phyloP scores from a whole-genome alignment of 2,329 filamentous ascomycete genomes.

The Peltaster fructicola region DNA sequence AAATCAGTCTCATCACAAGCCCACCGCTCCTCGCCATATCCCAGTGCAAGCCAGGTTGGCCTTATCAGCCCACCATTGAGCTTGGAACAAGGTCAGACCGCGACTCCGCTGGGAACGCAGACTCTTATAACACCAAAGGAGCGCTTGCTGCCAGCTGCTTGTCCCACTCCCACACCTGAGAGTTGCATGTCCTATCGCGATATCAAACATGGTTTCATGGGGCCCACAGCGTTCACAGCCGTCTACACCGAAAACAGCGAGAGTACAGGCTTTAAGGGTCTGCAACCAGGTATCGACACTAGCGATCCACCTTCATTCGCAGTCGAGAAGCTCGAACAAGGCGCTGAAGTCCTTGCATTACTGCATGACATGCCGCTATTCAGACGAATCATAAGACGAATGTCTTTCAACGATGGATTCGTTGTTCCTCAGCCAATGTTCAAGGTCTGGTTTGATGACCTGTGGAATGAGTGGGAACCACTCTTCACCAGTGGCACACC shows the following conservation, averaged over 20 bases:
- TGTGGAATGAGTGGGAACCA: conserved; percentile 18
- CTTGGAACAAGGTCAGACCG: too few relatives aligned
- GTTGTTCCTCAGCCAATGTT: conserved; percentile 17
- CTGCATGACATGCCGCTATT: conserved; percentile 17
- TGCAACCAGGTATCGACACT: not conserved
- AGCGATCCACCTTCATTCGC: too few relatives aligned
- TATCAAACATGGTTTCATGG: conserved; percentile 16
- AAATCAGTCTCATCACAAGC: too few relatives aligned
- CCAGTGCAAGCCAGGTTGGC: too few relatives aligned
- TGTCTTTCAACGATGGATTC: conserved; percentile 18
- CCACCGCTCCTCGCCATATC: too few relatives aligned
- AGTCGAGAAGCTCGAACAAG: conserved; percentile 17
- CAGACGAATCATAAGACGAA: conserved; percentile 14
- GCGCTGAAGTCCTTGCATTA: conserved; percentile 17
- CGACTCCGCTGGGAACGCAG: too few relatives aligned
- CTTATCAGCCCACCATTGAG: too few relatives aligned
- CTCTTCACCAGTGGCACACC: conserved; percentile 14
- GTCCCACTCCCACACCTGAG: too few relatives aligned
- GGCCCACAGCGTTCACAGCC: conserved; percentile 17
- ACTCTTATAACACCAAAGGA: too few relatives aligned
- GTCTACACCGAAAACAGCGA: conserved; percentile 19
- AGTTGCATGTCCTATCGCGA: conserved; percentile 13
- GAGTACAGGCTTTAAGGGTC: too few relatives aligned
- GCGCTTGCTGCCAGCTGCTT: too few relatives aligned
- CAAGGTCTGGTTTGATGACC: conserved; percentile 17